These are phyloP conservation scores for Lasiosphaeria ovina DNA, from an alignment of 495 filamentous ascomycete species.

Conservation along the genomic window DNA sequence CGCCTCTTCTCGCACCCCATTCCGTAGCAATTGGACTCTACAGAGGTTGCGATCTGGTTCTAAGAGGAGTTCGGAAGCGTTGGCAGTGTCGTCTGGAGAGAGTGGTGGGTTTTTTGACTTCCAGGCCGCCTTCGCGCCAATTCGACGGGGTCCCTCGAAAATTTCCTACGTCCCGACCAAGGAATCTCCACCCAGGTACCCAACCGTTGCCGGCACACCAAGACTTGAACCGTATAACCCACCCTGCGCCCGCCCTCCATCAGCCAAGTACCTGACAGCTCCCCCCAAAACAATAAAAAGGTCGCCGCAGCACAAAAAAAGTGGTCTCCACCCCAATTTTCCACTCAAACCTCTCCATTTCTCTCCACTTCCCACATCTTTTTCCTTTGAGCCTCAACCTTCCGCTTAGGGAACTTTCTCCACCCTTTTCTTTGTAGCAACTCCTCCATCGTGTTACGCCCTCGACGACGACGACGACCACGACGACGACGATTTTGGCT, in stretches of 20 bases:
- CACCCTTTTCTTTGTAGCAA: conserved; percentile 20
- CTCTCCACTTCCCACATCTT: conserved; percentile 35
- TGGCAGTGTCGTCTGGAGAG: neutral
- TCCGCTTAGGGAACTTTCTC: conserved; percentile 31
- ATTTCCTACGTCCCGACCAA: conserved; percentile 22
- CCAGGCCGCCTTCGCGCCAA: conserved; percentile 4
- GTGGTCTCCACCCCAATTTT: conserved; percentile 33
- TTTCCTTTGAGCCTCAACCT: conserved; percentile 38
- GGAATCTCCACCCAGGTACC: conserved; percentile 18
- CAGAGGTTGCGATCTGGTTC: neutral
- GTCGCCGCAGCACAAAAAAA: conserved; percentile 29
- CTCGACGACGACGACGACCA: conserved; percentile 6
- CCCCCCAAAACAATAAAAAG: conserved; percentile 28
- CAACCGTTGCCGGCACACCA: conserved; percentile 26
- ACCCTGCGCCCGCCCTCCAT: conserved; percentile 25
- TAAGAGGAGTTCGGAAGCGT: neutral
- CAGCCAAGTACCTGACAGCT: conserved; percentile 33
- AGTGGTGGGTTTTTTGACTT: neutral
- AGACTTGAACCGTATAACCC: conserved; percentile 18
- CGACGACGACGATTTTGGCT: conserved; percentile 15
- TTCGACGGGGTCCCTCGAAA: conserved; percentile 15
- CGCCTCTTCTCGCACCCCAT: neutral
- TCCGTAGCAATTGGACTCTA: conserved; percentile 1
- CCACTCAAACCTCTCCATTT: conserved; percentile 36
- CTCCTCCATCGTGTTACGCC: conserved; percentile 14